Conservation (phyloP, 129 eudicot species). For the Flaveria trinervia region DNA sequence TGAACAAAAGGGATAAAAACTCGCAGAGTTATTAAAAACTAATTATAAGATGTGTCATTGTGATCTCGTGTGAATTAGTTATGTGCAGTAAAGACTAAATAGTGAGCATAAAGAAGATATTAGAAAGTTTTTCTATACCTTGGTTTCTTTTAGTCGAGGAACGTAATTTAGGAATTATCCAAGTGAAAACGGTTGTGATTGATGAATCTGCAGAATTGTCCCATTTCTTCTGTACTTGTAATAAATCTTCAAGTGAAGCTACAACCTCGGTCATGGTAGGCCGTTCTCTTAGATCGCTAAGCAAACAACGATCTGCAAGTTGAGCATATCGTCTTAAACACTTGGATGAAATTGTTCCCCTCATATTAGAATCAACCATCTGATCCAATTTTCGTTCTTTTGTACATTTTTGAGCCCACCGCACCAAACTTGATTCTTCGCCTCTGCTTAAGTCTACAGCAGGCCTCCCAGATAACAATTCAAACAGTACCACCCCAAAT, state of each 20-base stretch:
- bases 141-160: conserved; percentile 7
- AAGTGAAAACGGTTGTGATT: neutral
- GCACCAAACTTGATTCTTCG: conserved; percentile 30
- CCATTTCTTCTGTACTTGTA: conserved; percentile 13
- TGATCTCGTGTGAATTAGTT: too few relatives aligned
- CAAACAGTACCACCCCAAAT: conserved; percentile 41
- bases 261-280: conserved; percentile 38
- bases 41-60: neutral
- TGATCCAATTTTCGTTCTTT: conserved; percentile 15
- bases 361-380: conserved; percentile 18
- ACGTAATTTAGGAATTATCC: conserved; percentile 12
- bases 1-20: neutral
- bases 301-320: conserved; percentile 29
- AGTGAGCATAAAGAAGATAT: neutral
- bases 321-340: conserved; percentile 23
- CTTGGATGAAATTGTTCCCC: conserved; percentile 13
- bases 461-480: conserved; percentile 30
- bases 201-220: neutral
- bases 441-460: conserved; percentile 14
- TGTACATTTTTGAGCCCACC: conserved; percentile 29
- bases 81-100: neutral
- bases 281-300: conserved; percentile 10
- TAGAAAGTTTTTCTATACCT: conserved; percentile 5
- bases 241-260: conserved; percentile 10
- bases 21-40: neutral